Conservation (phyloP, 345 rosid species). For the Populus davidiana region DNA sequence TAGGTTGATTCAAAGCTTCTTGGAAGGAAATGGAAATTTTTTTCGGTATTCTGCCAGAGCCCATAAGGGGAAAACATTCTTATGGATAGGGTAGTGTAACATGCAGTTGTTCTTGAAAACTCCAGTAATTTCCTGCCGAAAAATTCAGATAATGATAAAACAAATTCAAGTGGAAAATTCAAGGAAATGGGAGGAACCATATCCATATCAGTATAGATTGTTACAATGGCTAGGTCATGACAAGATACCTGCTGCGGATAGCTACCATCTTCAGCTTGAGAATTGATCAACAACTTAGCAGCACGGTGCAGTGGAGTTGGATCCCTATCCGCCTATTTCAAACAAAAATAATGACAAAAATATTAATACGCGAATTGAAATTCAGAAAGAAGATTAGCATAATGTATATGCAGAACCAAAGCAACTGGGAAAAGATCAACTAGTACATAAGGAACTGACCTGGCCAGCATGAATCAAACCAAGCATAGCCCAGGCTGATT, state of each 20-base stretch:
- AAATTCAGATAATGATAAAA: too few relatives aligned
- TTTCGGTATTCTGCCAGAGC: constrained; percentile 40
- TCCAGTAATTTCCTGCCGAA: constrained; percentile 36
- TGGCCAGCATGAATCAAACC: constrained; percentile 51
- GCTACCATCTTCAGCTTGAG: constrained; percentile 55
- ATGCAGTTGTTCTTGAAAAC: constrained; percentile 40
- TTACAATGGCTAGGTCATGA: too few relatives aligned
- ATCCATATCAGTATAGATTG: background rate
- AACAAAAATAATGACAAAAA: too few relatives aligned
- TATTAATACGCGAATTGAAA: too few relatives aligned
- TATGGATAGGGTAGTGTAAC: constrained; percentile 36
- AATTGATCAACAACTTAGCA: constrained; percentile 63
- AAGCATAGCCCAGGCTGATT: constrained; percentile 51
- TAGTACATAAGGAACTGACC: constrained; percentile 24
- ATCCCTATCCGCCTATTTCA: constrained; percentile 25
- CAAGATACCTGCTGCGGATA: constrained; percentile 42
- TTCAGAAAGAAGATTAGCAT: too few relatives aligned
- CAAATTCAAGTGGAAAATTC: too few relatives aligned
- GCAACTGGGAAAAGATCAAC: background rate
- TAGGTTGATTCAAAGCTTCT: background rate
- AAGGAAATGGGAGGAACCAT: constrained; percentile 1
- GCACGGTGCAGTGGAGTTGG: constrained; percentile 58
- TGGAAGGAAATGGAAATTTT: constrained; percentile 27
- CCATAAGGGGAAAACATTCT: constrained; percentile 39
- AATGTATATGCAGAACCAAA: too few relatives aligned